Evolutionary conservation across 108 stramenopile species (phyloP).

Genomic region (Tribonema minus): DNA sequence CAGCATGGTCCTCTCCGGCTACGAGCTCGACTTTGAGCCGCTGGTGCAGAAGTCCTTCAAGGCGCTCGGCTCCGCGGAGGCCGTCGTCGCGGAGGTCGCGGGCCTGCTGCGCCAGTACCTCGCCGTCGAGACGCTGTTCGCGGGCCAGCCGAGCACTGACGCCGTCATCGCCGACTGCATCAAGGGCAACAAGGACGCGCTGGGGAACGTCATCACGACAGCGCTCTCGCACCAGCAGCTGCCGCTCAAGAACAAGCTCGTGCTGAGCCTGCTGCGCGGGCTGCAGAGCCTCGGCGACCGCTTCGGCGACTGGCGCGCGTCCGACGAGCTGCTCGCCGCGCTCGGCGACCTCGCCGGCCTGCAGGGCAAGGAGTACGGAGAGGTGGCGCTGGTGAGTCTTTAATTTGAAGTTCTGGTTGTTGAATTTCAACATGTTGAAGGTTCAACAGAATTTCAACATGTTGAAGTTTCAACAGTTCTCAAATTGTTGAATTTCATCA

Average conservation of each 20-base stretch:
- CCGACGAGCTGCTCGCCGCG: slow-evolving; percentile 54
- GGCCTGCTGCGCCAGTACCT: slow-evolving; percentile 71
- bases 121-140: slow-evolving; percentile 77
- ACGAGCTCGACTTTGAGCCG: slow-evolving; percentile 38
- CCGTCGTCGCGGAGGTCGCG: slow-evolving; percentile 62
- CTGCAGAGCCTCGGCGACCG: slow-evolving; percentile 68
- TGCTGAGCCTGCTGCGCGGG: slow-evolving; percentile 71
- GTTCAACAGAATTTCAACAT: no score
- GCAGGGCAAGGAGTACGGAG: slow-evolving; percentile 77
- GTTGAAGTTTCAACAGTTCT: no score
- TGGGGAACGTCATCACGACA: background rate
- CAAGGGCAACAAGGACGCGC: slow-evolving; percentile 69
- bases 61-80: slow-evolving; percentile 1
- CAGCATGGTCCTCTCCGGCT: slow-evolving; percentile 25
- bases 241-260: slow-evolving; percentile 49
- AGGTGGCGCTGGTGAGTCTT: slow-evolving; percentile 67
- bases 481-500: no score
- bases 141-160: slow-evolving; percentile 72
- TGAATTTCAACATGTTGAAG: no score
- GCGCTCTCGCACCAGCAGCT: slow-evolving; percentile 70
- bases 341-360: slow-evolving; percentile 62
- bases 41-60: slow-evolving; percentile 15
- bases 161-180: slow-evolving; percentile 73
- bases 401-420: no score
- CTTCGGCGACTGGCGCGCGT: slow-evolving; percentile 35